Evolutionary conservation across 257 asterid genomes (phyloP).

Genomic region (Ilex asprella): DNA sequence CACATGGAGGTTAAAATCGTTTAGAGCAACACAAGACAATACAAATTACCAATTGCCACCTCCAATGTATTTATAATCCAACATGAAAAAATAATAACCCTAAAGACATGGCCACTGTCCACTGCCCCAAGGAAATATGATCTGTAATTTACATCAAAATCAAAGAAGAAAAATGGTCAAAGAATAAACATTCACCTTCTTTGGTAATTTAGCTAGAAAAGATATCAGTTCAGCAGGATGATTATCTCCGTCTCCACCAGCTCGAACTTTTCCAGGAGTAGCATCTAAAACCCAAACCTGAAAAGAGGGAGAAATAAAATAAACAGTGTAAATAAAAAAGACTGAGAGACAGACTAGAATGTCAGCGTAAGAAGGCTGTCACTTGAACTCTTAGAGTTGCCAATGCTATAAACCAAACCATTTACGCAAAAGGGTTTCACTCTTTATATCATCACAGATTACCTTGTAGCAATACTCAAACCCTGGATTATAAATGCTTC

Average conservation of each 20-base stretch:
- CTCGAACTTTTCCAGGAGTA: constrained; percentile 95
- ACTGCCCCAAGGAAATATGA: background rate
- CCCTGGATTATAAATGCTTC: background rate
- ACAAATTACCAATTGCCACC: background rate
- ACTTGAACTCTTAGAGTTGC: background rate
- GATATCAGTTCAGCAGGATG: constrained; percentile 94
- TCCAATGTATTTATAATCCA: background rate
- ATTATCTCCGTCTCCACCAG: constrained; percentile 94
- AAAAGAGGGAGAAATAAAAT: constrained; percentile 3
- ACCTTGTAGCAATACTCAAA: background rate
- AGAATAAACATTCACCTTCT: constrained; percentile 43
- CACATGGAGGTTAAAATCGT: background rate
- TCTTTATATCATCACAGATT: background rate
- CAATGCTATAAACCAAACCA: background rate
- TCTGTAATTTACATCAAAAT: no score
- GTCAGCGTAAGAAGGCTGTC: background rate
- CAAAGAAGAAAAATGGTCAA: constrained; percentile 6
- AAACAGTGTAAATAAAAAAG: background rate
- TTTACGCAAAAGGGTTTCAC: background rate
- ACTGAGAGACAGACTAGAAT: background rate
- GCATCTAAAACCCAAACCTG: constrained; percentile 98
- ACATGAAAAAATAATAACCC: background rate
- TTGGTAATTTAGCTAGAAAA: constrained; percentile 57
- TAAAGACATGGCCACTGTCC: background rate
- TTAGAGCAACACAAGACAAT: constrained; percentile 1